phyloP scores from a whole-genome alignment of 345 rosid genomes.

The Populus alba region DNA sequence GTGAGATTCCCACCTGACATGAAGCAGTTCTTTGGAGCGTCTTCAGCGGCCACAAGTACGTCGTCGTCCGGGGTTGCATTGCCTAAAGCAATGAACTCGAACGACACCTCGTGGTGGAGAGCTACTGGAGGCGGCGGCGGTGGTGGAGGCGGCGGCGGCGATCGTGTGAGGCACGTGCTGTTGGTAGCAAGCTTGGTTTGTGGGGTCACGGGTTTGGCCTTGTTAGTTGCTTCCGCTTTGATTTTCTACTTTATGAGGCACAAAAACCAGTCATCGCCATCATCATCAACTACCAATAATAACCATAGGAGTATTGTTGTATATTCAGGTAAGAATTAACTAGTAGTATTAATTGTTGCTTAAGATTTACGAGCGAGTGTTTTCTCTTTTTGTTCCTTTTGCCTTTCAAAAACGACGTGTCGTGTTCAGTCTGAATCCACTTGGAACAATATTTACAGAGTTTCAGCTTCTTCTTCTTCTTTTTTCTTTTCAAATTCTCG shows the following conservation, averaged over 20 bases:
- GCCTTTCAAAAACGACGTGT: neutral
- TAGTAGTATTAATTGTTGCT: no score
- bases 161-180: constrained; percentile 57
- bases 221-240: constrained; percentile 48
- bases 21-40: constrained; percentile 50
- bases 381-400: neutral
- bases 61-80: constrained; percentile 30
- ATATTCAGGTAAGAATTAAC: neutral
- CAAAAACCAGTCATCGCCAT: constrained; percentile 11
- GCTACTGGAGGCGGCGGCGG: constrained; percentile 9
- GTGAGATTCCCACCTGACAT: constrained; percentile 37
- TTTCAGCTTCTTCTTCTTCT: neutral
- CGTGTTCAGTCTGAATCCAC: neutral
- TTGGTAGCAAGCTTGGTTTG: constrained; percentile 59
- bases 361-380: neutral
- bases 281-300: neutral
- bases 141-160: constrained; percentile 15
- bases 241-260: constrained; percentile 37
- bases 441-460: no score
- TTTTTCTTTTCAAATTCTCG: neutral
- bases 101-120: constrained; percentile 41
- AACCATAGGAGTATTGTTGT: neutral
- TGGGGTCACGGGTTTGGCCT: constrained; percentile 52
- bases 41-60: neutral
- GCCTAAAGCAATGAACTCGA: constrained; percentile 45